Evolutionary conservation across 345 rosid species (phyloP), one percentile per base, ranked within the genome.

Genomic region (Aquilaria yunnanensis): DNA sequence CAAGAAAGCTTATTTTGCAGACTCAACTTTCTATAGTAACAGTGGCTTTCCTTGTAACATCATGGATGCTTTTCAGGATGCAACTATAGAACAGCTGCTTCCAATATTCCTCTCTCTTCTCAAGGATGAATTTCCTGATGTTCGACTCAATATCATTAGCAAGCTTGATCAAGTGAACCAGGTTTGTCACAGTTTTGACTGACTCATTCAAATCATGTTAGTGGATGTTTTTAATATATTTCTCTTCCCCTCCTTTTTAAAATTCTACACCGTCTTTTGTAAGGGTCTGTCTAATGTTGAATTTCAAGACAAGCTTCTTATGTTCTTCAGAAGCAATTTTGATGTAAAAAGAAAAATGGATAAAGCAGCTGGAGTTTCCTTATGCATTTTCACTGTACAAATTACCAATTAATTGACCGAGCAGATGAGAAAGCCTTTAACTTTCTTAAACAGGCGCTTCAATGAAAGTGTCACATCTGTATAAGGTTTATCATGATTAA

Each of bases 111-210:
- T 92, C 32, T 89, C 97, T 37, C 96, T 92, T 52, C 74, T 92
- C 83, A 92, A 87, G 78, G 98, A 93, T 77, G 97, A 90, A 66
- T 90, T 87, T 78, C 96, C 98, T 53, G 98, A 93, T 71, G 98
- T 93, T 69, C 91, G 98, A 32, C 84, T 93, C 59, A 93, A 90
- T 72, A 90, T 92, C 33, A 92, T 92, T 67, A 87, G 98, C 94
- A 92, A 92, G 84, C 97, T 87, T 53, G 98, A 92, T 78, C 90
- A 93, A 87, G 98, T 93, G 66, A 90, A 93, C 61, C 97, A 90
- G 98, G 98, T 93, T 67, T 63, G 84, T 61, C 29, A 9, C 13
- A 8, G 31, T 12, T 43, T 51, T 13, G 16, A 56, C 23, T 23
- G 57, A 29, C 67, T 70, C 64, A 12, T 52, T 12, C 41, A 32